Conservation (phyloP, 1,139 yeast species). For the Yamadazyma atlantica region DNA sequence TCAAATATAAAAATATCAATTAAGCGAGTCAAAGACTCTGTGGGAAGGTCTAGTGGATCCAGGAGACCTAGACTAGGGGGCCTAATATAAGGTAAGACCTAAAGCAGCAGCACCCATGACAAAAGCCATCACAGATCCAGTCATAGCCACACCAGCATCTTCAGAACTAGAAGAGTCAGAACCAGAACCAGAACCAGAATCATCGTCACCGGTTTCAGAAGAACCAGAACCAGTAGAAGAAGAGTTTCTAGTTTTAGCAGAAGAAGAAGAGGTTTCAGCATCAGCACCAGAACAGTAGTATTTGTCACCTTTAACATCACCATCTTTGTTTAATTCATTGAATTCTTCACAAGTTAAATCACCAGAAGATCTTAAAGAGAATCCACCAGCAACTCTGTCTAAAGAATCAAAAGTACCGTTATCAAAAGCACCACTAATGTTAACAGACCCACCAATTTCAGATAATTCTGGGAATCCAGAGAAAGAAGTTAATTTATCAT, state of each 20-base stretch:
- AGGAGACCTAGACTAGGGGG: no score
- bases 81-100: slow-evolving; percentile 63
- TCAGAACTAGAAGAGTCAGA: slow-evolving; percentile 25
- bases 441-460: slow-evolving; percentile 85
- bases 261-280: slow-evolving; percentile 45
- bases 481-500: slow-evolving; percentile 64
- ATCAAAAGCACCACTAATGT: slow-evolving; percentile 75
- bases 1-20: neutral
- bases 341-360: slow-evolving; percentile 80
- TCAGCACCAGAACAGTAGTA: slow-evolving; percentile 77
- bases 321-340: slow-evolving; percentile 63
- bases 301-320: slow-evolving; percentile 86
- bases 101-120: slow-evolving; percentile 62
- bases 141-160: slow-evolving; percentile 28
- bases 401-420: slow-evolving; percentile 74
- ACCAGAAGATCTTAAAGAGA: slow-evolving; percentile 70
- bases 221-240: slow-evolving; percentile 27
- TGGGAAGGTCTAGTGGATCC: no score
- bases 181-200: slow-evolving; percentile 26
- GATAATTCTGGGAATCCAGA: slow-evolving; percentile 72
- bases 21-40: no score
- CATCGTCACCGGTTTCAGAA: slow-evolving; percentile 17
- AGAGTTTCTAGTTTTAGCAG: slow-evolving; percentile 35
- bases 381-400: slow-evolving; percentile 87
- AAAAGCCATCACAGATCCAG: slow-evolving; percentile 48